Evolutionary conservation across 345 rosid species (phyloP).

Genomic region (Gossypium mustelinum): DNA sequence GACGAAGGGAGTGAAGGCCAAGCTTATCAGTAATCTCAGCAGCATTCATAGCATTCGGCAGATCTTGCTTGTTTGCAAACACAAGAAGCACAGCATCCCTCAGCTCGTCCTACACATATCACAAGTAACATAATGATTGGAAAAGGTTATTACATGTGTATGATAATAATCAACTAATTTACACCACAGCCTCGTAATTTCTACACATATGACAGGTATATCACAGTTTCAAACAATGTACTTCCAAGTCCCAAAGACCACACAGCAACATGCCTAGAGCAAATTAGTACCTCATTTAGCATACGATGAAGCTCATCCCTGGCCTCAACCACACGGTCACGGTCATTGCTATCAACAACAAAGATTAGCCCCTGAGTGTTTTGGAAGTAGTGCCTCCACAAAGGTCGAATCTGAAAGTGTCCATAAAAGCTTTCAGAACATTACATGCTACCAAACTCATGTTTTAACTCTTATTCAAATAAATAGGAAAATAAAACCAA

Average conservation of each 20-base stretch:
- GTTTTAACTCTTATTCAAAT: neutral
- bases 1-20: conserved; percentile 8
- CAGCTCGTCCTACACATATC: conserved; percentile 37
- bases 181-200: neutral
- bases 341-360: conserved; percentile 10
- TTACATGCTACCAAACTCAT: neutral
- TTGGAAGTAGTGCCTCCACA: conserved; percentile 17
- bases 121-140: neutral
- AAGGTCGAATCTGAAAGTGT: conserved; percentile 44
- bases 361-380: conserved; percentile 9
- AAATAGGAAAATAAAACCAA: neutral
- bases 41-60: conserved; percentile 4
- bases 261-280: neutral
- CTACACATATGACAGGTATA: neutral
- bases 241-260: neutral
- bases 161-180: neutral
- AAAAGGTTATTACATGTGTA: neutral
- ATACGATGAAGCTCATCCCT: conserved; percentile 48
- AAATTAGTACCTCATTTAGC: conserved; percentile 59
- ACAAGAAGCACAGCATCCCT: conserved; percentile 8
- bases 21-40: conserved; percentile 8
- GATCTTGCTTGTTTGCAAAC: conserved; percentile 3
- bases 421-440: neutral
- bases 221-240: neutral
- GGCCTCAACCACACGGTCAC: conserved; percentile 8